Evolutionary conservation across 2,329 filamentous ascomycete species (phyloP).

Genomic region (Fusarium tanahbumbuense): DNA sequence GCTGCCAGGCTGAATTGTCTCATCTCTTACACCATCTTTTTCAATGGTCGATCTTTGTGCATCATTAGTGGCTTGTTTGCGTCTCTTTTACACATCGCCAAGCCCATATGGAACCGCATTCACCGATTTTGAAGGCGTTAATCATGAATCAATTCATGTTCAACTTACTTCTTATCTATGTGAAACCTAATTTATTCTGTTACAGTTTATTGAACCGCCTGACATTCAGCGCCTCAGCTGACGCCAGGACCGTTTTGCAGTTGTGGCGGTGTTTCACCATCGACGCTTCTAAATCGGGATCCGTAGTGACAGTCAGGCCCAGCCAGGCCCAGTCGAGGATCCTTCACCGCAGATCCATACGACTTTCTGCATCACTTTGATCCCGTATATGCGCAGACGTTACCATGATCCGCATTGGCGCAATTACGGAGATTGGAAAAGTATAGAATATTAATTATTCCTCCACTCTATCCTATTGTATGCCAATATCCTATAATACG

Average conservation of each 20-base stretch:
- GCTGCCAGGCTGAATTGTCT: slow-evolving; percentile 24
- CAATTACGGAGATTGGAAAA: background rate
- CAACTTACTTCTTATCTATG: background rate
- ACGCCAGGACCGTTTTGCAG: slow-evolving; percentile 23
- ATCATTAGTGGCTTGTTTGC: slow-evolving; percentile 14
- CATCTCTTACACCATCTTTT: slow-evolving; percentile 27
- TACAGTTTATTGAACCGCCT: background rate
- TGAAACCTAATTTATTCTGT: slow-evolving; percentile 7
- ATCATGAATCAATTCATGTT: background rate
- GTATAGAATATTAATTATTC: slow-evolving; percentile 6
- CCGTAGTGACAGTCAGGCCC: background rate
- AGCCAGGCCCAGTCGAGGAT: background rate
- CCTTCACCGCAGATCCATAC: slow-evolving; percentile 18
- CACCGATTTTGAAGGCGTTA: background rate
- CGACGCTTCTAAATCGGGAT: slow-evolving; percentile 41
- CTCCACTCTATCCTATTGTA: slow-evolving; percentile 9
- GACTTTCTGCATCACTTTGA: slow-evolving; percentile 9
- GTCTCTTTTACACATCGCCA: slow-evolving; percentile 12
- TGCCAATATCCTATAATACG: background rate
- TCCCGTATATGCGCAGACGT: slow-evolving; percentile 9
- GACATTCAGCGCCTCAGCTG: slow-evolving; percentile 23
- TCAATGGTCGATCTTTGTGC: slow-evolving; percentile 23
- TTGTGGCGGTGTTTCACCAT: slow-evolving; percentile 37
- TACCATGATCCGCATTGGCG: too few species aligned
- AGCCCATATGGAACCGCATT: slow-evolving; percentile 2